Base-by-base conservation (phyloP, 768 basidiomycete species). In the Pleurotus tuoliensis region DNA sequence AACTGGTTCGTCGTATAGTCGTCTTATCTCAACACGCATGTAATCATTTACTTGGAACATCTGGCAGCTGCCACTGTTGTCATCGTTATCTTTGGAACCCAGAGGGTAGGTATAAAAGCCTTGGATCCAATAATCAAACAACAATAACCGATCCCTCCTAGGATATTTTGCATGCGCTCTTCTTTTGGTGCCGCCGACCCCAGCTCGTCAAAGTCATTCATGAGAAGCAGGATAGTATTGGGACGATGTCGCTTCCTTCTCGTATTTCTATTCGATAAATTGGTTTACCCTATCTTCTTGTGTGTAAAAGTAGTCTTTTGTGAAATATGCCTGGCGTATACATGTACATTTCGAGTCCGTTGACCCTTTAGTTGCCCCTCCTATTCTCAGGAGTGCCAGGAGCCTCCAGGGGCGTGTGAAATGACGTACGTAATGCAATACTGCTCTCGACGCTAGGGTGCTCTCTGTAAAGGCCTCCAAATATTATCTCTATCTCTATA, bases 31-130 rank as follows among this genome's bases (percentile, higher is more conserved):
- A 16, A 16, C 25, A 18, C n/a, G 24, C 2, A 20, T 9, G 15
- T 44, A 24, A 5, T 7, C 34, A 9, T 9, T 12, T 9, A 49
- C 18, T 8, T n/a, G 43, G 37, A 57, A 37, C 37, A 25, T 22
- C 22, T 38, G 47, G 39, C 58, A 82, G 80, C 77, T 55, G 69
- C 77, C 4, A 76, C 69, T 3, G 67, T 76, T 22, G 63, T 76
- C 11, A 65, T 80, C n/a, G 25, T 80, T 34, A 73, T 79, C 43
- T 82, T 82, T 60, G 79, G 71, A 1, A 76, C 79, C 1, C 79
- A 80, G 61, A 66, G 55, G 49, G 77, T 75, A 64, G 54, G 66
- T 24, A 25, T 24, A 44, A 41, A 34, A 49, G 34, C 15, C 41
- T 40, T 38, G 16, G 57, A 11, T 25, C 27, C 1, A 24, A 43